A percentile compares a stretch with the other conserved stretches of the same genome.
Evolutionary conservation across 1,139 yeast species (phyloP).

Genomic region (Candida neerlandica): DNA sequence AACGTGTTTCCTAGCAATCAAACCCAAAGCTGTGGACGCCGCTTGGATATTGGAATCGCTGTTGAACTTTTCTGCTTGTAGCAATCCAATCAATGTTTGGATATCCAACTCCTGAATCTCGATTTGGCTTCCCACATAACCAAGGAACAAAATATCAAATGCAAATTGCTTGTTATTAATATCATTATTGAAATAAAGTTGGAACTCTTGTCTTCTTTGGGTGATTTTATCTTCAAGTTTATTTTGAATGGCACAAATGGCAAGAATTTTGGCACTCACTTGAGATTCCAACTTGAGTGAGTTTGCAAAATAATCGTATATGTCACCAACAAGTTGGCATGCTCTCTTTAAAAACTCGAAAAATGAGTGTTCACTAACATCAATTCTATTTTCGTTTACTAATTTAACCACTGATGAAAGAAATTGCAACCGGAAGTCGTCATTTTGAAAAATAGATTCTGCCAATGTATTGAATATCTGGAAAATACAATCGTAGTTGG

Average conservation of each 20-base stretch:
- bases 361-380: conserved; percentile 14
- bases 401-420: conserved; percentile 14
- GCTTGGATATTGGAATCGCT: conserved; percentile 47
- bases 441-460: conserved; percentile 2
- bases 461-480: conserved; percentile 15
- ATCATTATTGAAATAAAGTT: conserved; percentile 23
- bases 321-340: conserved; percentile 9
- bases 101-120: conserved; percentile 12
- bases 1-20: conserved; percentile 25
- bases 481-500: conserved; percentile 16
- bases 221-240: conserved; percentile 30
- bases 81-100: conserved; percentile 12
- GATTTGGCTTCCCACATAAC: conserved; percentile 37
- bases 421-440: conserved; percentile 5
- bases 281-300: conserved; percentile 22
- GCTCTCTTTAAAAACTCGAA: conserved; percentile 15
- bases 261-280: conserved; percentile 41
- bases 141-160: conserved; percentile 45
- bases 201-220: conserved; percentile 33
- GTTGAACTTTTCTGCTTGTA: conserved; percentile 14
- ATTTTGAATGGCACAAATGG: conserved; percentile 41
- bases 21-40: conserved; percentile 58
- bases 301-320: conserved; percentile 15
- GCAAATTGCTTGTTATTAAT: conserved; percentile 21
- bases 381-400: conserved; percentile 15